phyloP scores from a whole-genome alignment of 257 asterid genomes.

The Solanum ossicruentum region DNA sequence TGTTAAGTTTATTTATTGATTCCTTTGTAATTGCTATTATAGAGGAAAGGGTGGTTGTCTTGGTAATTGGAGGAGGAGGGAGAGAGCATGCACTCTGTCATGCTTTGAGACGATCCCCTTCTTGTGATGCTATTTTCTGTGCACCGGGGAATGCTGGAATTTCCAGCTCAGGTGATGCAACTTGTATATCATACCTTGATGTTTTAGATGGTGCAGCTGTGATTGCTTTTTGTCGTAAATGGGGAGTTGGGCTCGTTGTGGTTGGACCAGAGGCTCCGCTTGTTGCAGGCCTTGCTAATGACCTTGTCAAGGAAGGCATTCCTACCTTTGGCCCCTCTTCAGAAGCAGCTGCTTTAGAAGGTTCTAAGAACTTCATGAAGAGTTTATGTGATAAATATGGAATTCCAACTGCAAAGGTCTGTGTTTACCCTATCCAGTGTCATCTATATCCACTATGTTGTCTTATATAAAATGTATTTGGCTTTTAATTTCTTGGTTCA shows the following conservation, averaged over 20 bases:
- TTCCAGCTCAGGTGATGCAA: conserved; percentile 71
- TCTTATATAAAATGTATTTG: background rate
- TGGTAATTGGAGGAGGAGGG: conserved; percentile 98
- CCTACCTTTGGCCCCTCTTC: conserved; percentile 91
- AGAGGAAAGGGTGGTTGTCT: conserved; percentile 67
- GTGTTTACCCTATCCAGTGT: background rate
- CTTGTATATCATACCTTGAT: conserved; percentile 63
- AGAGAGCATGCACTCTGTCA: conserved; percentile 90
- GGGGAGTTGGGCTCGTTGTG: conserved; percentile 80
- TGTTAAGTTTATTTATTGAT: background rate
- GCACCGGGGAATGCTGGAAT: conserved; percentile 97
- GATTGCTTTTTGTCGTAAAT: conserved; percentile 61
- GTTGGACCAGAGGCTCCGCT: conserved; percentile 97
- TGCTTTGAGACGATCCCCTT: conserved; percentile 66
- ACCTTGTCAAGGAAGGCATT: conserved; percentile 79
- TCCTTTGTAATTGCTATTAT: conserved; percentile 1
- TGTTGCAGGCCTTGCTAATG: conserved; percentile 86
- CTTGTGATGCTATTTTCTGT: conserved; percentile 79
- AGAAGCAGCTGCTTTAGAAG: conserved; percentile 95
- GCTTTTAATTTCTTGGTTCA: background rate
- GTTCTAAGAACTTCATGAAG: conserved; percentile 90
- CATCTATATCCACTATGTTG: background rate
- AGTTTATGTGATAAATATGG: conserved; percentile 73
- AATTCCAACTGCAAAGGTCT: conserved; percentile 92
- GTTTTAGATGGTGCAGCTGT: conserved; percentile 58